phyloP scores from a whole-genome alignment of 306 rosid species.

The Gleditsia sinensis region DNA sequence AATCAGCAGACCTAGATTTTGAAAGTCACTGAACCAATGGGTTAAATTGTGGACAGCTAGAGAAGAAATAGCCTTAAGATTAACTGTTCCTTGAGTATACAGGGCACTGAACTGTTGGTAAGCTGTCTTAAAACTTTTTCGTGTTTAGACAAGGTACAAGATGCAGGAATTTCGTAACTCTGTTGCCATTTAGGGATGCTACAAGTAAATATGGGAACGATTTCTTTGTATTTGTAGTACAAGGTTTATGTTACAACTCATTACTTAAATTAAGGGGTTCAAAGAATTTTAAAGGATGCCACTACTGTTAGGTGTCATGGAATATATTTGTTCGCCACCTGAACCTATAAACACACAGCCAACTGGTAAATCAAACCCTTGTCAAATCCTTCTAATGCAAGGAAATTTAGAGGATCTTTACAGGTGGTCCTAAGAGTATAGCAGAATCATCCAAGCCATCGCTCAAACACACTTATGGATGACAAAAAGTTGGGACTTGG shows the following conservation, averaged over 20 bases:
- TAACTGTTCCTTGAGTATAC: not conserved
- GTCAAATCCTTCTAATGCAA: not conserved
- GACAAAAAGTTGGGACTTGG: not conserved
- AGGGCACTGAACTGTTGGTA: not conserved
- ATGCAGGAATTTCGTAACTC: not conserved
- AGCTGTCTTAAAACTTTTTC: not conserved
- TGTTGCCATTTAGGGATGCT: not conserved
- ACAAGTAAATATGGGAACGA: not conserved
- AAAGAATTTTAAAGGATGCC: not conserved
- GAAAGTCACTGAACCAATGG: not conserved
- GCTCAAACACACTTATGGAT: not conserved
- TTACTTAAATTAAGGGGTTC: not conserved
- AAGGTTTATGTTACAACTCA: not conserved
- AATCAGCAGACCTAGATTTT: not conserved
- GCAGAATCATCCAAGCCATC: not conserved
- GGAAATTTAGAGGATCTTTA: not conserved
- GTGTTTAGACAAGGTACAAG: not conserved
- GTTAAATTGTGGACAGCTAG: not conserved
- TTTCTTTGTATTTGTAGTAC: not conserved
- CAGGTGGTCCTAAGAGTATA: not conserved
- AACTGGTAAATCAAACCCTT: not conserved
- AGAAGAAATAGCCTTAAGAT: not conserved
- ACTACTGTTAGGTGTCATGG: too few relatives aligned
- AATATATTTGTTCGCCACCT: not conserved
- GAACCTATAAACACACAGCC: not conserved